Percentiles rank a stretch among this genome's conserved stretches.
These are phyloP conservation scores for Cercospora zeae-maydis DNA, from an alignment of 2,329 filamentous ascomycete genomes.

Conservation along the genomic window DNA sequence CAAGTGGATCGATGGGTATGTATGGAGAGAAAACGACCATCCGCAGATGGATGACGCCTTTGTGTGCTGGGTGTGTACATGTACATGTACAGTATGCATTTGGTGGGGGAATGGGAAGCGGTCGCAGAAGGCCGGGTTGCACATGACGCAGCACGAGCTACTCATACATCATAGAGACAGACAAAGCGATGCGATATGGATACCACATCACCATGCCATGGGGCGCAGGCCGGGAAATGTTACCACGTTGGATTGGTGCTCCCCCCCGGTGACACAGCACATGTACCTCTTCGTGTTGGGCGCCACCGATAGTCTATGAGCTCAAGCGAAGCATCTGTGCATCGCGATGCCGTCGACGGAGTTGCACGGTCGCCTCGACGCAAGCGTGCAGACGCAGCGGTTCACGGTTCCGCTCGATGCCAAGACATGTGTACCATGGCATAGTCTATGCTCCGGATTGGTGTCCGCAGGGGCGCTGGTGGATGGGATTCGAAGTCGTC, in stretches of 20 bases:
- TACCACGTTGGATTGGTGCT: neutral
- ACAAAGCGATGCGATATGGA: neutral
- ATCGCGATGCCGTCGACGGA: neutral
- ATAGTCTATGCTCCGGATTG: neutral
- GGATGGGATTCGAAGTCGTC: neutral
- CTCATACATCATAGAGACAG: neutral
- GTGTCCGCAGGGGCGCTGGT: too few relatives aligned
- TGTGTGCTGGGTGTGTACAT: neutral
- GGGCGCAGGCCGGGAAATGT: neutral
- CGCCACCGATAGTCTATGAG: neutral
- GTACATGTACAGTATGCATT: too few relatives aligned
- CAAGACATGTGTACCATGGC: neutral
- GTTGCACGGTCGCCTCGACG: neutral
- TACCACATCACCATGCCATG: neutral
- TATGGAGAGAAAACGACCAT: neutral
- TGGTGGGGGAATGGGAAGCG: neutral
- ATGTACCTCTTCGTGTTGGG: neutral
- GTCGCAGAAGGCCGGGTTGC: neutral
- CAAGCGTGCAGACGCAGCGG: neutral
- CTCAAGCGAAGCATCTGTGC: too few relatives aligned
- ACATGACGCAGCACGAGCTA: neutral
- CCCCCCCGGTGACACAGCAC: neutral
- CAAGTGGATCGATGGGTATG: neutral
- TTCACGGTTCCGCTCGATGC: neutral
- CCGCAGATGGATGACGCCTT: neutral